Evolutionary conservation across 129 eudicot species (phyloP).

Genomic region (Lactuca saligna): DNA sequence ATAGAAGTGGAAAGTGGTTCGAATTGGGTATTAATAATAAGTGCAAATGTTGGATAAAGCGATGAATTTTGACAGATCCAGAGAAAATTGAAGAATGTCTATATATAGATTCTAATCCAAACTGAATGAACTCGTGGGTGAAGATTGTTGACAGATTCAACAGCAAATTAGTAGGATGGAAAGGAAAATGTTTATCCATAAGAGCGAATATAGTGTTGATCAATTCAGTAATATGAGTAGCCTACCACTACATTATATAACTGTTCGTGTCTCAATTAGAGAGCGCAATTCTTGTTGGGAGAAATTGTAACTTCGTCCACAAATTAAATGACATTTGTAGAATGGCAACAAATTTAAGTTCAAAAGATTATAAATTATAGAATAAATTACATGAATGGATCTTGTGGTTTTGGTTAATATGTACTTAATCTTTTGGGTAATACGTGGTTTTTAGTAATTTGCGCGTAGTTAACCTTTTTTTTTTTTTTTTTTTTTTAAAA

Average conservation of each 20-base stretch:
- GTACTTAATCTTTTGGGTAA: too few species aligned
- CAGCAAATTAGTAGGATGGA: not conserved
- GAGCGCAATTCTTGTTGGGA: too few species aligned
- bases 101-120: constrained; percentile 22
- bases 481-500: too few species aligned
- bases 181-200: constrained; percentile 14
- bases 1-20: constrained; percentile 5
- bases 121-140: constrained; percentile 15
- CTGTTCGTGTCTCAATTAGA: not conserved
- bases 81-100: not conserved
- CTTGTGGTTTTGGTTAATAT: too few species aligned
- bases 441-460: too few species aligned
- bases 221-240: constrained; percentile 10
- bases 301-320: too few species aligned
- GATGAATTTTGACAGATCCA: constrained; percentile 25
- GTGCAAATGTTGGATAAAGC: not conserved
- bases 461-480: too few species aligned
- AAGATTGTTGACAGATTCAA: constrained; percentile 22
- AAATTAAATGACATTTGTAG: too few species aligned
- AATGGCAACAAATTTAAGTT: too few species aligned
- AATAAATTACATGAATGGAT: too few species aligned
- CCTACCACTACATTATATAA: not conserved
- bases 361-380: too few species aligned
- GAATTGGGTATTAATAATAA: constrained; percentile 21
- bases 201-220: constrained; percentile 14